Evolutionary conservation across 139 green algal species (phyloP), one percentile per base, ranked within the genome.

Genomic region (Haematococcus lacustris): DNA sequence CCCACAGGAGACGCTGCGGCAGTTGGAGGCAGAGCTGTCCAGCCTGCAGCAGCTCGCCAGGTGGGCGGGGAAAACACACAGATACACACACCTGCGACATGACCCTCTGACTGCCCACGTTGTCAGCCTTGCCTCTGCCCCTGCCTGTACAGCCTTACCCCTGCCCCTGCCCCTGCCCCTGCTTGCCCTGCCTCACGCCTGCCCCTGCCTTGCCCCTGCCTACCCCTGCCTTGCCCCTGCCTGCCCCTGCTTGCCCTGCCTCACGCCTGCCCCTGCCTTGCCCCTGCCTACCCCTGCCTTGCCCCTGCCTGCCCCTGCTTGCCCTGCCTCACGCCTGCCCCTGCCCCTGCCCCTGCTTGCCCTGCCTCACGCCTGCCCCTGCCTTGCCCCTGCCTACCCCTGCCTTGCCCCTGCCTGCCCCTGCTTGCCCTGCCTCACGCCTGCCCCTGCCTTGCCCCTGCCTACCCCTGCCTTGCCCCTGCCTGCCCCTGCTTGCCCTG

Each of bases 1-100:
- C 1, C 74, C 76, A 9, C 57, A 68, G 53, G 75, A 78, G 6
- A 85, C 75, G 0, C 80, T 96, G 30, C 50, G 62, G 7, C 66
- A 67, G n/a, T 71, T 96, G 37, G 76, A 91, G 64, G 64, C 43
- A 17, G 91, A 96, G 76, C 80, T 91, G 51, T 32, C 38, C 2
- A 78, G 61, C 0, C 75, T 78, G 70, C 69, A 79, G 61, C 76
- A 70, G 17, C 59, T 83, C 68, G 53, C 62, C 66, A 76, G 76
- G 75, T 81, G 62, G 35, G 74, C 41, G 25, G 1, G 17, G 65
- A 13, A n/a, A 51, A 1, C 2, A 53, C 0, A 71, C 7, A 1
- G 34, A 60, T 41, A 28, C 38, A 53, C 38, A 35, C n/a, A 5
- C 23, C 35, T 53, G 38, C 64, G 30, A 35, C 7, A 66, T n/a